A percentile compares a stretch with the other conserved stretches of the same genome.
Conservation (phyloP, 2,329 filamentous ascomycete genomes). For the Scorias spongiosa region DNA sequence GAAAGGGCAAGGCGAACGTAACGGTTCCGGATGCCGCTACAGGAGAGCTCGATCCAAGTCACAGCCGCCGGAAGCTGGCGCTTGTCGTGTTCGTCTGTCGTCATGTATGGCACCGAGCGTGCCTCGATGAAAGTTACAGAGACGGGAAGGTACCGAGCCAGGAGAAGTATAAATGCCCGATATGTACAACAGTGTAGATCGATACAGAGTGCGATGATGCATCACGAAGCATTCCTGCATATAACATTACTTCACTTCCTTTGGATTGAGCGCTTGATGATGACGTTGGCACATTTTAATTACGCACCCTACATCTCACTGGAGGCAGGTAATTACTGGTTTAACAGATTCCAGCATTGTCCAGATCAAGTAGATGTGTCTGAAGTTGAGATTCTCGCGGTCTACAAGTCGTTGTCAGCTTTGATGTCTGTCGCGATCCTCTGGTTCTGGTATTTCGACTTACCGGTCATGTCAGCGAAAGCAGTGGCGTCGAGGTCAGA, state of each 20-base stretch:
- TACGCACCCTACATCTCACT: too few relatives aligned
- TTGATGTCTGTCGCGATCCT: not conserved
- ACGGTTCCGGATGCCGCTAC: slow-evolving; percentile 22
- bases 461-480: slow-evolving; percentile 39
- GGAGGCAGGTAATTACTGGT: too few relatives aligned
- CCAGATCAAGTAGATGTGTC: slow-evolving; percentile 16
- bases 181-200: slow-evolving; percentile 11
- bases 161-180: slow-evolving; percentile 18
- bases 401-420: not conserved
- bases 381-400: slow-evolving; percentile 34
- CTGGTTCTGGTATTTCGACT: not conserved
- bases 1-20: slow-evolving; percentile 38
- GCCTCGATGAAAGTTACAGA: slow-evolving; percentile 37
- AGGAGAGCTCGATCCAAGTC: slow-evolving; percentile 25
- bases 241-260: too few relatives aligned
- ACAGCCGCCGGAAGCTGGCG: slow-evolving; percentile 24
- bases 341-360: too few relatives aligned
- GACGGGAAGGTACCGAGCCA: slow-evolving; percentile 6
- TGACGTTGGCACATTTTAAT: too few relatives aligned
- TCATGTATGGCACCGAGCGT: slow-evolving; percentile 55
- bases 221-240: too few relatives aligned
- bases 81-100: slow-evolving; percentile 55
- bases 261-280: too few relatives aligned
- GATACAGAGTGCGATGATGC: too few relatives aligned
- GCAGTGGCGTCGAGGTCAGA: slow-evolving; percentile 32